A percentile compares a stretch with the other conserved stretches of the same genome.
Conservation (phyloP, 2,329 filamentous ascomycete genomes). For the Lomentospora prolificans region DNA sequence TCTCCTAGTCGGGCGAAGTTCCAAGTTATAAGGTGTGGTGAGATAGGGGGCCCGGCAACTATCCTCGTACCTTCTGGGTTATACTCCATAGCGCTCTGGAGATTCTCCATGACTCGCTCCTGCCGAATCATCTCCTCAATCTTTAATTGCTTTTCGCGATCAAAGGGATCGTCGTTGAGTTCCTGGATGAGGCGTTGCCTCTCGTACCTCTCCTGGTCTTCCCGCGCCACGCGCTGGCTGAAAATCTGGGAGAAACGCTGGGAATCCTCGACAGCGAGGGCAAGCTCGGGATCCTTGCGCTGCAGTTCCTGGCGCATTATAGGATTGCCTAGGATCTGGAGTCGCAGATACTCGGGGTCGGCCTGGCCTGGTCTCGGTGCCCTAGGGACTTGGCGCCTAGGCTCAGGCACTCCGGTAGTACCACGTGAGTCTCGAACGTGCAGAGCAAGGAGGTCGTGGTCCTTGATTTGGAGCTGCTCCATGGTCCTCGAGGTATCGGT, state of each 20-base stretch:
- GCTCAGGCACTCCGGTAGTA: conserved; percentile 29
- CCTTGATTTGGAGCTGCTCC: conserved; percentile 66
- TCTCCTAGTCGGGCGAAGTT: too few relatives aligned
- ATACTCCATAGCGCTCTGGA: conserved; percentile 94
- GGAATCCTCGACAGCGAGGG: conserved; percentile 64
- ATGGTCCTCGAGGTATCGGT: conserved; percentile 71
- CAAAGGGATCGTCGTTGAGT: conserved; percentile 90
- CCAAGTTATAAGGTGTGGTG: too few relatives aligned
- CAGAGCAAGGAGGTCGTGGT: conserved; percentile 88
- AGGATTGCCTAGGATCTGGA: conserved; percentile 75
- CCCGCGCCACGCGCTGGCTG: conserved; percentile 55
- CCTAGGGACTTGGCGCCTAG: conserved; percentile 15
- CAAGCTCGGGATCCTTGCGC: conserved; percentile 66
- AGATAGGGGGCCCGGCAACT: too few relatives aligned
- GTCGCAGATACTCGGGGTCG: conserved; percentile 72
- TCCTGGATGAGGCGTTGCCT: conserved; percentile 74
- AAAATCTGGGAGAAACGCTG: conserved; percentile 67
- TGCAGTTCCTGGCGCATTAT: conserved; percentile 60
- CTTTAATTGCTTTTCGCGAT: conserved; percentile 78
- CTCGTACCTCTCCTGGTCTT: conserved; percentile 63
- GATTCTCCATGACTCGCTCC: conserved; percentile 86
- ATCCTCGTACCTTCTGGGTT: conserved; percentile 78
- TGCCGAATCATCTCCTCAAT: conserved; percentile 98
- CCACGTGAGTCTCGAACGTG: conserved; percentile 58
- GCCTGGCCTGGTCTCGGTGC: conserved; percentile 19